A percentile compares a stretch with the other conserved stretches of the same genome.
Evolutionary conservation across 1,284 basidiomycete species (phyloP).

Genomic region (Ceratobasidium sp.): DNA sequence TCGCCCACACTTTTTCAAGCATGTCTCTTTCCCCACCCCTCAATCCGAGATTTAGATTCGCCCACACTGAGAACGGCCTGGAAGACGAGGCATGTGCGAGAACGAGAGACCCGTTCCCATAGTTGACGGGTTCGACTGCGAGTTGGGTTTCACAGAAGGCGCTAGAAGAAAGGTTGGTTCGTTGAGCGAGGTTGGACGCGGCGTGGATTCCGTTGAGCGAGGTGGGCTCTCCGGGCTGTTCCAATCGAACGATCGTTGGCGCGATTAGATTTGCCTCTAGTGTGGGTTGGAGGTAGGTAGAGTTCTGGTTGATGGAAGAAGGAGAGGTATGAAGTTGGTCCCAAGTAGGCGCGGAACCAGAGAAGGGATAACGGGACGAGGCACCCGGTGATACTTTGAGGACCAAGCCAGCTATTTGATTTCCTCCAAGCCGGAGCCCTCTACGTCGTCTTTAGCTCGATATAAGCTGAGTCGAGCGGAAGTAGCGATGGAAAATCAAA

Average conservation of each 20-base stretch:
- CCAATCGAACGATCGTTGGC: slow-evolving; percentile 61
- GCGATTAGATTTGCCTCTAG: slow-evolving; percentile 55
- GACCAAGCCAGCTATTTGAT: slow-evolving; percentile 61
- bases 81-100: slow-evolving; percentile 81
- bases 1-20: too few relatives aligned
- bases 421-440: slow-evolving; percentile 87
- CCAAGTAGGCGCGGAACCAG: slow-evolving; percentile 53
- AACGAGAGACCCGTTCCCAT: slow-evolving; percentile 80
- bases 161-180: neutral
- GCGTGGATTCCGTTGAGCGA: slow-evolving; percentile 14
- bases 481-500: slow-evolving; percentile 59
- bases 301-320: slow-evolving; percentile 21
- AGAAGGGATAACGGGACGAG: slow-evolving; percentile 57
- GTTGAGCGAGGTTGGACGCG: slow-evolving; percentile 15
- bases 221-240: slow-evolving; percentile 48
- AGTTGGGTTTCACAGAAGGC: slow-evolving; percentile 24
- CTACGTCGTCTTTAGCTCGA: slow-evolving; percentile 87
- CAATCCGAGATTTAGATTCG: slow-evolving; percentile 47
- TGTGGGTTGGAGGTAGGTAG: neutral
- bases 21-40: too few relatives aligned
- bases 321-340: slow-evolving; percentile 20
- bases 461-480: slow-evolving; percentile 57
- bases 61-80: slow-evolving; percentile 73
- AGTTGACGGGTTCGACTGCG: slow-evolving; percentile 51
- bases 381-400: slow-evolving; percentile 60